A percentile compares a stretch with the other conserved stretches of the same genome.
These are phyloP conservation scores for Arachis stenosperma DNA, from an alignment of 306 rosid genomes.

Conservation along the genomic window DNA sequence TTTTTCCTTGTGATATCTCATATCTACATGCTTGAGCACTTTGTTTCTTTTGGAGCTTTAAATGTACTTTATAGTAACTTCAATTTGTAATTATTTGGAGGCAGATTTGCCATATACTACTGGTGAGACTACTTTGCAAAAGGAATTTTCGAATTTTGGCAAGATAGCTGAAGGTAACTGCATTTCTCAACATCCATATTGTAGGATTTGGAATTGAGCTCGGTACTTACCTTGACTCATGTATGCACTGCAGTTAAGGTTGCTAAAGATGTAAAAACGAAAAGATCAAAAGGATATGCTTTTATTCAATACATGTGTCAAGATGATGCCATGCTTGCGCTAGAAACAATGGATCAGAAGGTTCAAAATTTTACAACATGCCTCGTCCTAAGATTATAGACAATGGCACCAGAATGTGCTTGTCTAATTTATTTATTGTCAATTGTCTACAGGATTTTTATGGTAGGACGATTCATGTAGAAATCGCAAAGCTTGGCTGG, in stretches of 20 bases:
- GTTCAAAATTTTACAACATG: constrained; percentile 43
- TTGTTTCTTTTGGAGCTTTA: constrained; percentile 2
- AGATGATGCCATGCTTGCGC: constrained; percentile 82
- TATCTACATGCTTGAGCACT: constrained; percentile 12
- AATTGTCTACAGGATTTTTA: constrained; percentile 51
- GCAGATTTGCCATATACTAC: constrained; percentile 87
- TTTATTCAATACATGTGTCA: constrained; percentile 79
- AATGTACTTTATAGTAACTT: constrained; percentile 20
- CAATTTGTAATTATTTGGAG: constrained; percentile 32
- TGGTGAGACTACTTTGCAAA: constrained; percentile 60
- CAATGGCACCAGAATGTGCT: neutral
- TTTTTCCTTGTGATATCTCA: constrained; percentile 14
- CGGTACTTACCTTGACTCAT: neutral
- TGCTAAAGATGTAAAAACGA: constrained; percentile 57
- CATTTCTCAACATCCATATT: constrained; percentile 14
- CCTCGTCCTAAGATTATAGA: constrained; percentile 2
- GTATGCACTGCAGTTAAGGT: constrained; percentile 59
- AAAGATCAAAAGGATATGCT: constrained; percentile 79
- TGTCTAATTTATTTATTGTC: constrained; percentile 20
- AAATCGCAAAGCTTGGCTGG: constrained; percentile 67
- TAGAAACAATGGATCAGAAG: constrained; percentile 91
- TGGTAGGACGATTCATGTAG: constrained; percentile 70
- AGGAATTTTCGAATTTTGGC: constrained; percentile 78
- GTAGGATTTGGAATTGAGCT: neutral
- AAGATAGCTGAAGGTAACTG: constrained; percentile 80